Conservation (phyloP, 78 protist species). For the Isochrysis galbana region DNA sequence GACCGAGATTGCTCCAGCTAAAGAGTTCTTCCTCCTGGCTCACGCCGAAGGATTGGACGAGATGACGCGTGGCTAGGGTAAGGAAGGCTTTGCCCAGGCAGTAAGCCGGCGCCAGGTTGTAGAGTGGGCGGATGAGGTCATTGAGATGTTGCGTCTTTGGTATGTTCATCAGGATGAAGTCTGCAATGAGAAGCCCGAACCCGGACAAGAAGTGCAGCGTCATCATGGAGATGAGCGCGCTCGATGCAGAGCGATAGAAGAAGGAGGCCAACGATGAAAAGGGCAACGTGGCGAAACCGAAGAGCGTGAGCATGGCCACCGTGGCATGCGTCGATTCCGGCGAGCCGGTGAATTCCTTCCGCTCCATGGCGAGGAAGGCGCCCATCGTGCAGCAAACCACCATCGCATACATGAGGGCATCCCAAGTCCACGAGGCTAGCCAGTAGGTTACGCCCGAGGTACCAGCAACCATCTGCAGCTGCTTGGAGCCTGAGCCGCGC, state of each 20-base stretch:
- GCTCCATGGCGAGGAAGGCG: neutral
- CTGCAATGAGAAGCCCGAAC: constrained; percentile 6
- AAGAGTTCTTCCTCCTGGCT: neutral
- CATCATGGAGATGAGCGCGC: constrained; percentile 22
- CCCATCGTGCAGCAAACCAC: neutral
- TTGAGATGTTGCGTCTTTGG: neutral
- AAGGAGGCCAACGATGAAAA: constrained; percentile 29
- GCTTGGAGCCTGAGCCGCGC: constrained; percentile 50
- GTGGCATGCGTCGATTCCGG: neutral
- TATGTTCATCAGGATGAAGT: neutral
- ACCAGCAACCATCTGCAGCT: constrained; percentile 64
- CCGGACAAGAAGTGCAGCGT: constrained; percentile 9
- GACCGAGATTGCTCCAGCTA: neutral
- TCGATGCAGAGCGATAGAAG: neutral
- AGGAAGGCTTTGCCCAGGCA: constrained; percentile 32
- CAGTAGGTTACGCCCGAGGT: constrained; percentile 23
- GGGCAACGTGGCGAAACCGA: constrained; percentile 36
- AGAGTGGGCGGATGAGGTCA: neutral
- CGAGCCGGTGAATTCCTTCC: neutral
- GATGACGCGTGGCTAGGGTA: neutral
- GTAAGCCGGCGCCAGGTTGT: constrained; percentile 31
- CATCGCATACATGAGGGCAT: constrained; percentile 31
- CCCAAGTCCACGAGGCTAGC: constrained; percentile 46
- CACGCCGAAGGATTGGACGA: neutral
- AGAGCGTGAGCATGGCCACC: neutral